These are phyloP conservation scores for Nothomitra cinnamomea DNA, from an alignment of 2,329 filamentous ascomycete species.

Conservation along the genomic window DNA sequence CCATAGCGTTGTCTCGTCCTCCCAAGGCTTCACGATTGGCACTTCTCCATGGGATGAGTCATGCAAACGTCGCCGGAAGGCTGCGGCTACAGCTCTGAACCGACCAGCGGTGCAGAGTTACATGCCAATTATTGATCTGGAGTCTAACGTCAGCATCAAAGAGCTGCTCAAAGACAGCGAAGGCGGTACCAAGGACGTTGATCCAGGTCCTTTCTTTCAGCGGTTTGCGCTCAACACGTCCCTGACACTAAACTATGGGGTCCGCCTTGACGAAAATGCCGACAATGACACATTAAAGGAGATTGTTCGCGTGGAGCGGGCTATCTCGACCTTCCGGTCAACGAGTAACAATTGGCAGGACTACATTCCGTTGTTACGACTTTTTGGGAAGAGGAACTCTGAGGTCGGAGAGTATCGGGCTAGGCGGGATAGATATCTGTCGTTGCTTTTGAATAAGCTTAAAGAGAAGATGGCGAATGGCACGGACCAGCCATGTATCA, in stretches of 20 bases:
- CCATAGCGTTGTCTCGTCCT: slow-evolving; percentile 59
- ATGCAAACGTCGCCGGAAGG: slow-evolving; percentile 60
- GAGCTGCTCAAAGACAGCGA: slow-evolving; percentile 51
- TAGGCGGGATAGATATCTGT: slow-evolving; percentile 51
- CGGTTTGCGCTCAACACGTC: slow-evolving; percentile 62
- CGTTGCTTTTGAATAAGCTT: slow-evolving; percentile 38
- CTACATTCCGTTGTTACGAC: slow-evolving; percentile 58
- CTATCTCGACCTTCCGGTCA: slow-evolving; percentile 57
- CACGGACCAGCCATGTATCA: slow-evolving; percentile 51
- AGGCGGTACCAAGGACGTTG: slow-evolving; percentile 44
- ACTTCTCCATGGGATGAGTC: slow-evolving; percentile 74
- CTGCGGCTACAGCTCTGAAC: slow-evolving; percentile 62
- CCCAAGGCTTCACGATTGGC: slow-evolving; percentile 67
- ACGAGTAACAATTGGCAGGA: slow-evolving; percentile 77
- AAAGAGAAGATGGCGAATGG: slow-evolving; percentile 44
- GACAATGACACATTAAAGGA: slow-evolving; percentile 51
- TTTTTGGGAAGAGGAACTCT: slow-evolving; percentile 43
- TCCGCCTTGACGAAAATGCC: slow-evolving; percentile 54
- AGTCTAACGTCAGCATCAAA: slow-evolving; percentile 53
- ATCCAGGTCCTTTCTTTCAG: slow-evolving; percentile 58
- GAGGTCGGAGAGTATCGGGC: slow-evolving; percentile 47
- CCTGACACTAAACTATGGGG: slow-evolving; percentile 63
- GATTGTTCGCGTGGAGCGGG: slow-evolving; percentile 59
- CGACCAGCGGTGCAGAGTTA: slow-evolving; percentile 60
- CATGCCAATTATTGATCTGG: slow-evolving; percentile 68